Evolutionary conservation across 306 rosid genomes (phyloP).

Genomic region (Prunus mume): DNA sequence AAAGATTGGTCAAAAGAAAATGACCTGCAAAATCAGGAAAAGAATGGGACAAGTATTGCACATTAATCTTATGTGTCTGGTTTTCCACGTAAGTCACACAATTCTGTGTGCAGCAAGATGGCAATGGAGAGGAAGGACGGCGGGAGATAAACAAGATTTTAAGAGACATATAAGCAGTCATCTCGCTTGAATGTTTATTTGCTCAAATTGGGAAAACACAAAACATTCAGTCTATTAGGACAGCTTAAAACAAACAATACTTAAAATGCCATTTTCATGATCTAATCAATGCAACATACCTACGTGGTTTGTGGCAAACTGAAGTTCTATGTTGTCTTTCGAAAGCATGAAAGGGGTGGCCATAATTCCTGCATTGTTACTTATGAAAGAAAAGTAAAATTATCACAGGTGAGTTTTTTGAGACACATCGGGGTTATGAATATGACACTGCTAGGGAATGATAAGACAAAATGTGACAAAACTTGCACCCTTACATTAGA

Average conservation of each 20-base stretch:
- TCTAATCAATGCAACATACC: conserved; percentile 36
- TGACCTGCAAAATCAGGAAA: conserved; percentile 55
- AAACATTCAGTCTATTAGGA: neutral
- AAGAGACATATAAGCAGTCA: too few relatives aligned
- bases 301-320: conserved; percentile 79
- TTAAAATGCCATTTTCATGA: neutral
- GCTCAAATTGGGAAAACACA: too few relatives aligned
- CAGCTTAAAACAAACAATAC: neutral
- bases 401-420: neutral
- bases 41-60: neutral
- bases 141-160: too few relatives aligned
- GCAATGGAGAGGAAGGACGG: too few relatives aligned
- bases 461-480: conserved; percentile 6
- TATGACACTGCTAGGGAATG: neutral
- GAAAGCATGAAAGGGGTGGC: conserved; percentile 67
- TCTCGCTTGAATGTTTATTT: too few relatives aligned
- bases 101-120: too few relatives aligned
- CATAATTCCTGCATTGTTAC: conserved; percentile 90
- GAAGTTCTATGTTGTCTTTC: conserved; percentile 75
- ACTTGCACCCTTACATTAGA: conserved; percentile 55
- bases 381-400: conserved; percentile 36
- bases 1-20: conserved; percentile 80
- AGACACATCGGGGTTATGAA: neutral
- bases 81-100: too few relatives aligned
- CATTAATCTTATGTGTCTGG: too few relatives aligned